Conservation (phyloP, 169 alveolate genomes). For the Plasmodium malariae region DNA sequence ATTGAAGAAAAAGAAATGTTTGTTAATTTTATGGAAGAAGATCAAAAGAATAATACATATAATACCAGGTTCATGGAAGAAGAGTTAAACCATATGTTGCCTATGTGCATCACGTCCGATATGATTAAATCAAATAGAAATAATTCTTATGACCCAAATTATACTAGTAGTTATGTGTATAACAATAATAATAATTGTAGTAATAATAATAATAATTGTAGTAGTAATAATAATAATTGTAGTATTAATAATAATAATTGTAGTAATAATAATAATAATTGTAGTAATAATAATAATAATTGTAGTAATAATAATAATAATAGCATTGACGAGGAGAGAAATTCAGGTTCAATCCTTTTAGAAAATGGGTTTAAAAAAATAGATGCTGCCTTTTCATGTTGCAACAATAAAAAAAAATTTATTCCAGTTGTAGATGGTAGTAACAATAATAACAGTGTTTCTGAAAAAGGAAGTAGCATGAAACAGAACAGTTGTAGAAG, state of each 20-base stretch:
- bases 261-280: too few species aligned
- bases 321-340: neutral
- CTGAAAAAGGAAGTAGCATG: neutral
- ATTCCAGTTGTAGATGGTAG: neutral
- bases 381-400: too few species aligned
- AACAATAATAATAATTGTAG: neutral
- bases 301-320: too few species aligned
- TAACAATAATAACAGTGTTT: neutral
- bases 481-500: neutral
- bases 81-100: neutral
- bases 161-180: neutral
- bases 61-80: constrained; percentile 3
- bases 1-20: constrained; percentile 22
- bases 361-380: neutral
- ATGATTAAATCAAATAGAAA: neutral
- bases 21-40: constrained; percentile 5
- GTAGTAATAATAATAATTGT: too few species aligned
- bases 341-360: neutral
- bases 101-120: neutral
- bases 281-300: too few species aligned
- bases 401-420: too few species aligned
- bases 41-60: neutral
- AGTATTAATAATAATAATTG: too few species aligned
- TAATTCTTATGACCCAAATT: neutral
- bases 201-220: too few species aligned